Base-by-base conservation (phyloP, 768 basidiomycete species). In the Lactarius sp. region DNA sequence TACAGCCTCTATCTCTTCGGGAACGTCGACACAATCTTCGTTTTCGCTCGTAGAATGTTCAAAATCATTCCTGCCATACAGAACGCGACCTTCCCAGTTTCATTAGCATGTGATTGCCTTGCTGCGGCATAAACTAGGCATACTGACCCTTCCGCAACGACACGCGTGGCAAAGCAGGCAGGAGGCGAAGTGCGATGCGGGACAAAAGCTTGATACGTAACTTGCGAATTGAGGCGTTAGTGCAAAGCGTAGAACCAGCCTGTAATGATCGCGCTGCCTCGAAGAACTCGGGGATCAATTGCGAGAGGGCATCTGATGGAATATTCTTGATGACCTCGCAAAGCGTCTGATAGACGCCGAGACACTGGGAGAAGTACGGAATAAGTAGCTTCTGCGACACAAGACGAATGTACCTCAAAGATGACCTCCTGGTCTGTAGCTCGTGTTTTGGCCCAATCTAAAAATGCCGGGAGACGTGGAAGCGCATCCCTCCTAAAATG, bases 1-100 rank as follows among this genome's bases (percentile, higher is more conserved):
- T 34, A 86, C 79, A 0, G 74, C 74, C 69, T 98, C 97, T 4
- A 93, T 80, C 60, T 87, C 86, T 52, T 88, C 87, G 1, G 94
- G 88, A 7, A 94, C 79, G 18, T 95, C 88, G 13, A 81, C 69
- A 27, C 84, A 82, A 12, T 78, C 75, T 27, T 77, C 77, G 13
- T 41, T 33, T 39, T 66, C 60, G 52, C 52, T 60, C 33, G n/a
- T 59, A 14, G 49, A 53, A 20, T 70, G 67, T 34, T 72, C 64
- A 31, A 50, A 18, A 42, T 70, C 66, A 16, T 66, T 69, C 0
- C 20, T 16, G 13, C 37, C n/a, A 44, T 46, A 51, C 16, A 64
- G 20, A 14, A 55, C 12, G 50, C 50, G 41, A 13, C 53, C 56
- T 52, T 56, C 39, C 58, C 7, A 20, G 20, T 33, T 67, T 50